Evolutionary conservation across 495 filamentous ascomycete genomes (phyloP).

Genomic region (Trichoderma gamsii): DNA sequence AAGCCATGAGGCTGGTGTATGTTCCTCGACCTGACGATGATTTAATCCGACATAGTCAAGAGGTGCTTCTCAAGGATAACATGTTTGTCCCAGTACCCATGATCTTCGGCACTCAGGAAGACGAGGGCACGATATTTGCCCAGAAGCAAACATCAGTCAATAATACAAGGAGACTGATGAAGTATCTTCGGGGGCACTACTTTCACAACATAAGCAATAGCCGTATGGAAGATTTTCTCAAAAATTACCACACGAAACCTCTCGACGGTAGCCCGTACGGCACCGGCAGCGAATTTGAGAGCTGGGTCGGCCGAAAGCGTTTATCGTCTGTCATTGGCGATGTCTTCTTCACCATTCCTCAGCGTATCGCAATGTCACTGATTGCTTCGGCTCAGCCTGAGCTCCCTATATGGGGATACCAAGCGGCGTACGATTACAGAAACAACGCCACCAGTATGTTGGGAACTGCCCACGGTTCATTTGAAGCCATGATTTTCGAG

Average conservation of each 20-base stretch:
- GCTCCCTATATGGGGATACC: constrained; percentile 51
- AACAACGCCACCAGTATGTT: constrained; percentile 48
- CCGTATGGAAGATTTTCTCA: constrained; percentile 36
- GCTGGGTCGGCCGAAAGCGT: constrained; percentile 55
- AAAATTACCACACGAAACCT: constrained; percentile 35
- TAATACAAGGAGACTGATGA: constrained; percentile 38
- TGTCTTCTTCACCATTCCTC: constrained; percentile 45
- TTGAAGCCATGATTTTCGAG: constrained; percentile 45
- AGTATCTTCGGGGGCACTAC: constrained; percentile 40
- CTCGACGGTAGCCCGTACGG: constrained; percentile 47
- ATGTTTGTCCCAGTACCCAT: constrained; percentile 33
- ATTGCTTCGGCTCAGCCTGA: constrained; percentile 35
- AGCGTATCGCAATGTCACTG: constrained; percentile 31
- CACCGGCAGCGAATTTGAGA: constrained; percentile 45
- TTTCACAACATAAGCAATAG: constrained; percentile 28
- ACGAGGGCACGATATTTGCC: constrained; percentile 37
- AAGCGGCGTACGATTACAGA: constrained; percentile 48
- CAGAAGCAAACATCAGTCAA: constrained; percentile 38
- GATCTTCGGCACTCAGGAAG: constrained; percentile 35
- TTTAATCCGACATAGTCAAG: constrained; percentile 34
- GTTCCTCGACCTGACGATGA: constrained; percentile 40
- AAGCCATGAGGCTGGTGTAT: constrained; percentile 15
- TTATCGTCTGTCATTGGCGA: constrained; percentile 55
- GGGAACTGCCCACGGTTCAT: constrained; percentile 53
- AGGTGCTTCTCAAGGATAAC: constrained; percentile 20